Evolutionary conservation across 208 protist genomes (phyloP).

Genomic region (Zelonia costaricensis): DNA sequence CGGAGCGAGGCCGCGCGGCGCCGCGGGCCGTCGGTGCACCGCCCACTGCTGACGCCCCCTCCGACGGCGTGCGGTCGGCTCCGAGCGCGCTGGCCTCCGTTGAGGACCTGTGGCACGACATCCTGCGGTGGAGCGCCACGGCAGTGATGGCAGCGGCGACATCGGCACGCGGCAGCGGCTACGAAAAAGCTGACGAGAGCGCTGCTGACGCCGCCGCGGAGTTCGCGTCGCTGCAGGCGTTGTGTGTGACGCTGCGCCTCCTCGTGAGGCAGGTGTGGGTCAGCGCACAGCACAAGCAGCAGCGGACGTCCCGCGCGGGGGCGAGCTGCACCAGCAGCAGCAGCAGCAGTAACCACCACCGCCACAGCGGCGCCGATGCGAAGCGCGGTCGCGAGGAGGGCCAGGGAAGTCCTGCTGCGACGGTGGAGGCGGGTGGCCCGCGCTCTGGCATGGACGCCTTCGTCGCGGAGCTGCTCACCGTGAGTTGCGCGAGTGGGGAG

Average conservation of each 20-base stretch:
- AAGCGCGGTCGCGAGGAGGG: background rate
- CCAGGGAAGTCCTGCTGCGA: too few species aligned
- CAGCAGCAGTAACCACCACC: background rate
- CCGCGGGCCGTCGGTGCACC: too few species aligned
- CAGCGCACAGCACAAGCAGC: slow-evolving; percentile 16
- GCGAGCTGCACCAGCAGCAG: background rate
- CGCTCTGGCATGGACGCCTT: background rate
- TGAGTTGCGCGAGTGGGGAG: background rate
- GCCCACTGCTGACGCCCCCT: too few species aligned
- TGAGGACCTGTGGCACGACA: slow-evolving; percentile 3
- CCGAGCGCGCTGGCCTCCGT: slow-evolving; percentile 7
- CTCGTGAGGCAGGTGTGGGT: slow-evolving; percentile 12
- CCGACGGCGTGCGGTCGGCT: too few species aligned
- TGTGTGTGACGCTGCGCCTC: slow-evolving; percentile 1
- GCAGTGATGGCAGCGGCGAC: background rate
- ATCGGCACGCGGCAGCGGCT: too few species aligned
- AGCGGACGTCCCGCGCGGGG: slow-evolving; percentile 8
- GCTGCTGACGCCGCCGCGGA: background rate
- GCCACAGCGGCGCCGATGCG: background rate
- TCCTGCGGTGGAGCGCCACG: slow-evolving; percentile 1
- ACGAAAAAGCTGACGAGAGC: too few species aligned
- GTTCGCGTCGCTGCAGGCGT: background rate
- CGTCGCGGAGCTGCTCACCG: background rate
- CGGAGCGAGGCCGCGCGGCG: too few species aligned
- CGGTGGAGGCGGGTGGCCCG: background rate